A percentile compares a stretch with the other conserved stretches of the same genome.
phyloP scores from a whole-genome alignment of 257 asterid species.

The Agastache rugosa region DNA sequence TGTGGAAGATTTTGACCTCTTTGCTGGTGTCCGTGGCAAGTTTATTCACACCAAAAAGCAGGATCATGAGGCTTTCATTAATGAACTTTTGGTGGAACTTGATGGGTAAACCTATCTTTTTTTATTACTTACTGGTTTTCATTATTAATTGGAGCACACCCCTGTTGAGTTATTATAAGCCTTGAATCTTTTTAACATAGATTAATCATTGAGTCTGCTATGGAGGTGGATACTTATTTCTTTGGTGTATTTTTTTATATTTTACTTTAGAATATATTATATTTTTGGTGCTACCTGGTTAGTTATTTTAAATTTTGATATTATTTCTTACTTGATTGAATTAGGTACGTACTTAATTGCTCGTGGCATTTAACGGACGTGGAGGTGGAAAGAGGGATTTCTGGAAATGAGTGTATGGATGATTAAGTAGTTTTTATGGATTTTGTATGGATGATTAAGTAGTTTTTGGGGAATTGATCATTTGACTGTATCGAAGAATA shows the following conservation, averaged over 20 bases:
- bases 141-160: background rate
- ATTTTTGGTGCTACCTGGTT: no score
- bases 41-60: conserved; percentile 86
- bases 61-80: conserved; percentile 98
- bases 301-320: no score
- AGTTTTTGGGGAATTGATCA: no score
- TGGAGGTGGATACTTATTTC: conserved; percentile 26
- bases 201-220: conserved; percentile 16
- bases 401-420: no score
- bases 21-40: conserved; percentile 98
- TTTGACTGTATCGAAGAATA: no score
- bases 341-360: no score
- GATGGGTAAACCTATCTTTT: conserved; percentile 70
- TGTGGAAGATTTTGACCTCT: conserved; percentile 97
- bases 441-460: no score
- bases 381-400: no score
- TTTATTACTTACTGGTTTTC: conserved; percentile 27
- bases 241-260: background rate
- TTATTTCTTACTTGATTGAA: no score
- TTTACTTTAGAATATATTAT: background rate
- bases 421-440: no score
- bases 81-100: conserved; percentile 97
- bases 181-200: conserved; percentile 10
- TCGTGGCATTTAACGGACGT: no score
- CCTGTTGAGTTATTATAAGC: conserved; percentile 7